Base-by-base conservation (phyloP, 257 asterid species). In the Solanum habrochaites region DNA sequence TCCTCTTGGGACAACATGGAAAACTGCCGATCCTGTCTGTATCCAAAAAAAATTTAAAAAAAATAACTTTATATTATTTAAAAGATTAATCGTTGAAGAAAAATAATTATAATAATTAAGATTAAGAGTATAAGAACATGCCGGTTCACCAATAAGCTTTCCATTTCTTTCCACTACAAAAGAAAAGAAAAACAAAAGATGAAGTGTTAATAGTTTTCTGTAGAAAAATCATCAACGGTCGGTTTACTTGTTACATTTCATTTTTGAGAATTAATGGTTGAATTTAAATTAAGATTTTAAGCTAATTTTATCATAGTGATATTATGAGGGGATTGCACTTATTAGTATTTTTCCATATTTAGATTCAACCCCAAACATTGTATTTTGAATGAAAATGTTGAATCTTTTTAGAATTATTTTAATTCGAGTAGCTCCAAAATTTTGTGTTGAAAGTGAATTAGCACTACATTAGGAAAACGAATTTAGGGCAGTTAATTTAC, bases 261-360 rank as follows among this genome's bases (percentile, higher is more conserved):
- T 56, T 56, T 56, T 20, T 0, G 0, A 56, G 0, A 56, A 10
- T 56, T 18, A 18, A 18, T 0, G 0, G 2, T 56, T 56, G 0
- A 56, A 56, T 2, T 18, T 0, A 18, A 0, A 52, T 16, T 7
- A 16, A 56, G 7, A 56, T 56, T 5, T 15, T 3, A 49, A 49
- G 21, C 9, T 56, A 16, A 16, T 6, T 18, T 56, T 56, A 56
- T 7, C 1, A 18, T 18, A 56, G 7, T 56, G 3, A 40, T 40
- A 56, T n/a, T 56, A n/a, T 20, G 1, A 56, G 20, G 11, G 11
- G n/a, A 56, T 56, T 20, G 4, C 3, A 56, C 5, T 20, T 56
- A 56, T 49, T 1, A 56, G 2, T 56, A 56, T 18, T 56, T 49
- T 56, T 56, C 0, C n/a, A 56, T 56, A 56, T 56, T n/a, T n/a